These are phyloP conservation scores for Plasmodium cynomolgi DNA, from an alignment of 169 alveolate species.

Conservation along the genomic window DNA sequence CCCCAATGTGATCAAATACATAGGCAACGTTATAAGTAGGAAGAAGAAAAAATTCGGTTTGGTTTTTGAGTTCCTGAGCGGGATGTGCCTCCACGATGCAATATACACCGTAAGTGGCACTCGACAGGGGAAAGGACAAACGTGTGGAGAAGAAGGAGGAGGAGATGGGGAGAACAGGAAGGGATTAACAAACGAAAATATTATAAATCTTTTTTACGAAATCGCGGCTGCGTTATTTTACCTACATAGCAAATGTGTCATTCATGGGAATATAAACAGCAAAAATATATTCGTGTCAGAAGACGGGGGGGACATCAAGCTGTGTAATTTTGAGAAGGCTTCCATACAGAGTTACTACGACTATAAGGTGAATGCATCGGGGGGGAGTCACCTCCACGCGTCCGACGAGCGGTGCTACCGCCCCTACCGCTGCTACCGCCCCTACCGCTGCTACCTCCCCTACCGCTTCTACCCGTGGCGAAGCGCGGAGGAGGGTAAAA, in stretches of 20 bases:
- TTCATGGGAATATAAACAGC: conserved; percentile 32
- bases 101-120: background rate
- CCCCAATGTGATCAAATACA: conserved; percentile 30
- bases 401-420: background rate
- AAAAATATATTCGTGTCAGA: conserved; percentile 33
- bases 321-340: conserved; percentile 38
- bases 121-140: background rate
- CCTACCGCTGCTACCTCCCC: too few species aligned
- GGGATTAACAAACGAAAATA: background rate
- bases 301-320: conserved; percentile 25
- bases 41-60: conserved; percentile 36
- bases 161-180: background rate
- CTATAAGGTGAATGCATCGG: background rate
- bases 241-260: conserved; percentile 6
- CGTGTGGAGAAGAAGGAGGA: background rate
- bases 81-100: background rate
- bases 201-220: conserved; percentile 23
- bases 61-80: conserved; percentile 31
- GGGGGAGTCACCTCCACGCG: background rate
- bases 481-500: too few species aligned
- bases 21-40: conserved; percentile 19
- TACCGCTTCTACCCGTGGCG: too few species aligned
- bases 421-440: too few species aligned
- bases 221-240: conserved; percentile 12
- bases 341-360: conserved; percentile 33